These are phyloP conservation scores for Lindgomyces ingoldianus DNA, from an alignment of 495 filamentous ascomycete species.

Conservation along the genomic window DNA sequence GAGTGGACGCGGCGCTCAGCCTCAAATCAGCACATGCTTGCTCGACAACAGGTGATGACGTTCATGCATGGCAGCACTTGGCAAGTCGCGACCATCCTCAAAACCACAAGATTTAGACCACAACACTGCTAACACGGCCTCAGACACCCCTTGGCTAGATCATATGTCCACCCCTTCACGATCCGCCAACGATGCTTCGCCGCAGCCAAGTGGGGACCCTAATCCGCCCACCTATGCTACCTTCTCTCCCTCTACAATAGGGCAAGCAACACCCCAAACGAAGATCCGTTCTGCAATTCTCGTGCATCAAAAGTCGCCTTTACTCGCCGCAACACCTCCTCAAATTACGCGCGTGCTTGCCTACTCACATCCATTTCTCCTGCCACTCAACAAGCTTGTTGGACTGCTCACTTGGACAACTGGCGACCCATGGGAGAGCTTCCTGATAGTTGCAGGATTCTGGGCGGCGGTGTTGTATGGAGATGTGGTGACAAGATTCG, in stretches of 20 bases:
- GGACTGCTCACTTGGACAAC: constrained; percentile 92
- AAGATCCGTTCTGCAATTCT: constrained; percentile 85
- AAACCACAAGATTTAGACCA: not conserved
- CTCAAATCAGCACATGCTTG: not conserved
- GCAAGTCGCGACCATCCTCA: constrained; percentile 19
- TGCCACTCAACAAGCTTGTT: constrained; percentile 77
- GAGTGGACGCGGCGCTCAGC: not conserved
- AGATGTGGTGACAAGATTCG: constrained; percentile 72
- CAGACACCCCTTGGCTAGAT: constrained; percentile 40
- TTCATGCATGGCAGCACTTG: constrained; percentile 39
- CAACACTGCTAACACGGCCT: constrained; percentile 18
- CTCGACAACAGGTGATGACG: constrained; percentile 33
- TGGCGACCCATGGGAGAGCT: constrained; percentile 93
- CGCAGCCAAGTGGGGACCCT: constrained; percentile 46
- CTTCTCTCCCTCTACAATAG: constrained; percentile 81
- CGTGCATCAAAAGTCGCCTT: constrained; percentile 92
- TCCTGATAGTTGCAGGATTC: constrained; percentile 78
- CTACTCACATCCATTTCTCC: constrained; percentile 89
- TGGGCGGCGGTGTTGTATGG: constrained; percentile 87
- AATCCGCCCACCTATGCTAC: constrained; percentile 75
- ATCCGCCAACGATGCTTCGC: constrained; percentile 35
- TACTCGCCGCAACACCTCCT: constrained; percentile 90
- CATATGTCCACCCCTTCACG: constrained; percentile 44
- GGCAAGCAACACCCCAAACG: constrained; percentile 65
- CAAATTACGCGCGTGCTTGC: constrained; percentile 88